A percentile compares a stretch with the other conserved stretches of the same genome.
Evolutionary conservation across 1,284 basidiomycete species (phyloP).

Genomic region (Cutaneotrichosporon sp.): DNA sequence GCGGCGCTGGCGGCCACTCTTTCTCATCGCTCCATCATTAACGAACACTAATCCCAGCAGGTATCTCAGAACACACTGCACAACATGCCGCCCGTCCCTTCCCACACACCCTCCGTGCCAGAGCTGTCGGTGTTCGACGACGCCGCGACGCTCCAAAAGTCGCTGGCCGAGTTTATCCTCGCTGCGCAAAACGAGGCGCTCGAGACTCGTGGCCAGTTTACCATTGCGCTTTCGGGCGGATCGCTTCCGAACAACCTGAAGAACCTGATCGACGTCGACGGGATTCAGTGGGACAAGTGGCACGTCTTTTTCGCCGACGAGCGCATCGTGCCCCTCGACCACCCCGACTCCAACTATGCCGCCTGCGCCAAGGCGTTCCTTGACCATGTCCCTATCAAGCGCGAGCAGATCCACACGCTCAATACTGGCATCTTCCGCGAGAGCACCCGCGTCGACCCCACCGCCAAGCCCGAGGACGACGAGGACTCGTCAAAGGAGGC

Average conservation of each 20-base stretch:
- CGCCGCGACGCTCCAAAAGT: conserved; percentile 51
- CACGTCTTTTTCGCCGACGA: conserved; percentile 96
- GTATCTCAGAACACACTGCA: not conserved
- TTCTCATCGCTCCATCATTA: too few species aligned
- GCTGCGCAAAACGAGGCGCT: conserved; percentile 87
- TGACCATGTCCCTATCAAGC: conserved; percentile 68
- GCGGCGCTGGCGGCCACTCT: too few species aligned
- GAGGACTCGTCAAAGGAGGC: conserved; percentile 51
- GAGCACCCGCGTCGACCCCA: conserved; percentile 32
- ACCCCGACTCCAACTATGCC: conserved; percentile 84
- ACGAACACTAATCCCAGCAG: not conserved
- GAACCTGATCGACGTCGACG: conserved; percentile 62
- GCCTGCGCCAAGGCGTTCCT: conserved; percentile 74
- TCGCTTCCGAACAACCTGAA: conserved; percentile 79
- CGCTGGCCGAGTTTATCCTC: conserved; percentile 76
- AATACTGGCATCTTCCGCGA: conserved; percentile 61
- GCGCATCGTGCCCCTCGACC: conserved; percentile 83
- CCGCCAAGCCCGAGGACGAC: conserved; percentile 46
- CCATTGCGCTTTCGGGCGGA: conserved; percentile 88
- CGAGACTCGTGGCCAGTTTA: conserved; percentile 81
- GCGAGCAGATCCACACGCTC: conserved; percentile 77
- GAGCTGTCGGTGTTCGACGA: conserved; percentile 69
- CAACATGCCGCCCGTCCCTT: conserved; percentile 11
- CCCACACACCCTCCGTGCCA: conserved; percentile 52
- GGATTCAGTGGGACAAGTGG: conserved; percentile 93